Evolutionary conservation across 768 basidiomycete species (phyloP).

Genomic region (Sistotremastrum niveocremeum): DNA sequence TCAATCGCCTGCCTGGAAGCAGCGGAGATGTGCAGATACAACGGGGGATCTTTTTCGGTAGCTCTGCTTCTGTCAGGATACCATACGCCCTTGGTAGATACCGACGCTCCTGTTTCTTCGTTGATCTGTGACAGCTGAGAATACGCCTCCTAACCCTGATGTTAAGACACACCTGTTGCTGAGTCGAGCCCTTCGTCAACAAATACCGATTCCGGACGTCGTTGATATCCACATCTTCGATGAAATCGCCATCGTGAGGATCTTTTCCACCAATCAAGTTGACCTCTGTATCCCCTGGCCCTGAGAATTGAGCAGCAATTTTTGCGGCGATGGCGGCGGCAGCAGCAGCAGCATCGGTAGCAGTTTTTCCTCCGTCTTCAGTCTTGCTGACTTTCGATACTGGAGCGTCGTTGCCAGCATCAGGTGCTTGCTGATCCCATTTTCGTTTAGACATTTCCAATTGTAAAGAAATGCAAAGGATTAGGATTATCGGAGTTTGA

Average conservation of each 20-base stretch:
- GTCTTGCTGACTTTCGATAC: slow-evolving; percentile 25
- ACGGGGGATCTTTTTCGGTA: slow-evolving; percentile 81
- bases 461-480: no score
- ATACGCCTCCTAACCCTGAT: background rate
- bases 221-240: slow-evolving; percentile 92
- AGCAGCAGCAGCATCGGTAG: slow-evolving; percentile 59
- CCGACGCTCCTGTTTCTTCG: slow-evolving; percentile 83
- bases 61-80: slow-evolving; percentile 88
- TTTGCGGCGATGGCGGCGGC: slow-evolving; percentile 87
- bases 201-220: slow-evolving; percentile 91
- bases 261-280: slow-evolving; percentile 40
- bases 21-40: slow-evolving; percentile 90
- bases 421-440: slow-evolving; percentile 55
- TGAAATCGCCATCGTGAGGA: slow-evolving; percentile 66
- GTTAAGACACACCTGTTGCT: slow-evolving; percentile 56
- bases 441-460: slow-evolving; percentile 44
- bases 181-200: slow-evolving; percentile 86
- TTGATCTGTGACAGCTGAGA: slow-evolving; percentile 45
- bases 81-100: slow-evolving; percentile 91
- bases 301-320: slow-evolving; percentile 78
- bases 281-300: slow-evolving; percentile 17
- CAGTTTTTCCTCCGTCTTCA: slow-evolving; percentile 42
- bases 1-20: slow-evolving; percentile 50
- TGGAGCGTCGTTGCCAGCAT: slow-evolving; percentile 32
- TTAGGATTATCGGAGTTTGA: no score